Evolutionary conservation across 108 stramenopile species (phyloP).

Genomic region (Skeletonema marinoi): DNA sequence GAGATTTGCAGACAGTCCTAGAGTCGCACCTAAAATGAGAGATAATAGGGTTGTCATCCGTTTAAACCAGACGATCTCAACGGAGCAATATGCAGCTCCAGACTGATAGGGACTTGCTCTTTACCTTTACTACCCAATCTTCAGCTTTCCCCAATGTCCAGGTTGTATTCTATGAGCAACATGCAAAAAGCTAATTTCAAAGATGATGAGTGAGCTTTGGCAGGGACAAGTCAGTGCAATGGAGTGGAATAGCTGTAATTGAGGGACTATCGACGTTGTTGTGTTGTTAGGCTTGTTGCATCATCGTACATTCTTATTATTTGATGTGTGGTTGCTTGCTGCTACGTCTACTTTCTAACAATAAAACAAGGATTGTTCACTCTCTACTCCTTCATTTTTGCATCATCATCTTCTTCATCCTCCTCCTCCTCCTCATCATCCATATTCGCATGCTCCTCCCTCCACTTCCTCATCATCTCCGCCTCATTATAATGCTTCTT

Average conservation of each 20-base stretch:
- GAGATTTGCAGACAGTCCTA: no score
- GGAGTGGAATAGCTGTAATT: not conserved
- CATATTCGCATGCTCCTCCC: conserved; percentile 63
- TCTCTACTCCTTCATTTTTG: conserved; percentile 14
- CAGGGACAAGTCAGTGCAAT: not conserved
- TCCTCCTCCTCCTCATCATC: conserved; percentile 54
- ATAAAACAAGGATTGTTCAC: not conserved
- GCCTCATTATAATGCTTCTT: conserved; percentile 92
- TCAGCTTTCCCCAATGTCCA: not conserved
- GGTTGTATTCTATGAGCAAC: not conserved
- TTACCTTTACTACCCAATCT: not conserved
- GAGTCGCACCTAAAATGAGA: no score
- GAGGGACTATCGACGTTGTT: not conserved
- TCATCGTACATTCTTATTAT: not conserved
- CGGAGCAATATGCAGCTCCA: no score
- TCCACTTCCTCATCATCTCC: conserved; percentile 75
- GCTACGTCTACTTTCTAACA: not conserved
- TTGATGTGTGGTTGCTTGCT: not conserved
- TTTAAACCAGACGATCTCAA: no score
- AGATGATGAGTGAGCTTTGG: not conserved
- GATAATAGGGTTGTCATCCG: no score
- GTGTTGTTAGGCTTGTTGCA: not conserved
- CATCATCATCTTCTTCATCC: conserved; percentile 33
- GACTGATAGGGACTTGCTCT: no score
- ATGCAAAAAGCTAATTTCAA: not conserved